Conservation (phyloP, 345 rosid genomes). For the Mangifera indica region DNA sequence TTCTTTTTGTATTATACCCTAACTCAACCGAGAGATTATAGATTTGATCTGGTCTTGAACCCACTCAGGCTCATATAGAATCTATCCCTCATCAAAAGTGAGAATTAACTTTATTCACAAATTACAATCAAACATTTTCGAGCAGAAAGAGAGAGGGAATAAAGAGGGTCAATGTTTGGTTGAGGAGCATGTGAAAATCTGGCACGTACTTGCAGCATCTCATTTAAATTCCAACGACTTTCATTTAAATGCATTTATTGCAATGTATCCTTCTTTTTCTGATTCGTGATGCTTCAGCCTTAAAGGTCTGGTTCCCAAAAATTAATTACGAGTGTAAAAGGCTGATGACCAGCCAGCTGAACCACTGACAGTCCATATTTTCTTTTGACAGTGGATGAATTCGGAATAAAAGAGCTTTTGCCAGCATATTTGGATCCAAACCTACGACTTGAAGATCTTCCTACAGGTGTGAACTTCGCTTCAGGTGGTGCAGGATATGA, state of each 20-base stretch:
- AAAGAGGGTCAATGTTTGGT: background rate
- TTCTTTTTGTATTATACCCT: no score
- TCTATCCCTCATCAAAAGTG: no score
- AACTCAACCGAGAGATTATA: no score
- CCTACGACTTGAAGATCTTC: constrained; percentile 44
- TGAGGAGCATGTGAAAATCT: background rate
- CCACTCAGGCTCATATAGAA: no score
- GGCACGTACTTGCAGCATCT: background rate
- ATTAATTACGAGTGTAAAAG: no score
- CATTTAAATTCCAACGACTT: background rate
- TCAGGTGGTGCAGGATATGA: constrained; percentile 71
- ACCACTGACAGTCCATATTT: background rate
- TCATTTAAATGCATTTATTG: background rate
- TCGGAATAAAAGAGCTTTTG: constrained; percentile 54
- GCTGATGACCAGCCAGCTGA: no score
- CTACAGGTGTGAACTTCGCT: constrained; percentile 76
- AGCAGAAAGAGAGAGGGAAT: no score
- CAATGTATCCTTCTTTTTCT: background rate
- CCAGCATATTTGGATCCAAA: constrained; percentile 66
- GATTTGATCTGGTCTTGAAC: no score
- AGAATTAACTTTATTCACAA: no score
- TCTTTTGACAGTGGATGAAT: constrained; percentile 44
- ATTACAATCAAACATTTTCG: no score
- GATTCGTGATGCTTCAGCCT: no score
- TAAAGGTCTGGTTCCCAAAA: no score